These are phyloP conservation scores for Penicillium sp. DNA, from an alignment of 2,329 filamentous ascomycete species.

Conservation along the genomic window DNA sequence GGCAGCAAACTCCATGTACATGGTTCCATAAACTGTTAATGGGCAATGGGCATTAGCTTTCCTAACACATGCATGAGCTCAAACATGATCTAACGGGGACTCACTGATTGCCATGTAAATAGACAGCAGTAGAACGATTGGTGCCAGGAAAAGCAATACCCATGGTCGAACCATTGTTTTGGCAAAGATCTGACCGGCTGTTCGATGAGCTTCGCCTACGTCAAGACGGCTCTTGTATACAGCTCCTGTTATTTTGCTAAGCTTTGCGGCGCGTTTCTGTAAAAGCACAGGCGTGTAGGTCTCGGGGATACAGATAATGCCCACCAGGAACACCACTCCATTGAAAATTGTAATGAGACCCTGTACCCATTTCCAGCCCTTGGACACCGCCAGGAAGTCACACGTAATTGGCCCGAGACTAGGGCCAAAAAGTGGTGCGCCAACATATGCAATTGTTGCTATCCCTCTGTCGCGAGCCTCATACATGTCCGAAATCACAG, in stretches of 20 bases:
- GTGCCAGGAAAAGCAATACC: slow-evolving; percentile 47
- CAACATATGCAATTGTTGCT: slow-evolving; percentile 63
- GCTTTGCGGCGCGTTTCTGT: slow-evolving; percentile 45
- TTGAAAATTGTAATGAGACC: slow-evolving; percentile 62
- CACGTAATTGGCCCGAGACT: slow-evolving; percentile 63
- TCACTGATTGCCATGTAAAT: slow-evolving; percentile 42
- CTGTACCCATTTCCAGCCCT: slow-evolving; percentile 67
- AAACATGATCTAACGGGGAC: background rate
- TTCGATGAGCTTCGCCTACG: slow-evolving; percentile 12
- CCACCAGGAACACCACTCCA: slow-evolving; percentile 51
- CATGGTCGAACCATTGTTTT: slow-evolving; percentile 49
- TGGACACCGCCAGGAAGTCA: slow-evolving; percentile 61
- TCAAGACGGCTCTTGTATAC: slow-evolving; percentile 35
- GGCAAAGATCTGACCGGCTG: slow-evolving; percentile 31
- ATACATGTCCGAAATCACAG: slow-evolving; percentile 61
- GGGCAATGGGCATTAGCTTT: background rate
- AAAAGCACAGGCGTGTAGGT: slow-evolving; percentile 50
- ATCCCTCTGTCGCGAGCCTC: slow-evolving; percentile 50
- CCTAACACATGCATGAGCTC: background rate
- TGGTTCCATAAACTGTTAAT: slow-evolving; percentile 45
- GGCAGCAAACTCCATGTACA: slow-evolving; percentile 52
- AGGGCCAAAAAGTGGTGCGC: slow-evolving; percentile 65
- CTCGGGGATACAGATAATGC: slow-evolving; percentile 19
- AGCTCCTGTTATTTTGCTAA: slow-evolving; percentile 49
- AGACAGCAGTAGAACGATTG: slow-evolving; percentile 49